Conservation (phyloP, 164 flowering plant genomes). For the Aristolochia californica region DNA sequence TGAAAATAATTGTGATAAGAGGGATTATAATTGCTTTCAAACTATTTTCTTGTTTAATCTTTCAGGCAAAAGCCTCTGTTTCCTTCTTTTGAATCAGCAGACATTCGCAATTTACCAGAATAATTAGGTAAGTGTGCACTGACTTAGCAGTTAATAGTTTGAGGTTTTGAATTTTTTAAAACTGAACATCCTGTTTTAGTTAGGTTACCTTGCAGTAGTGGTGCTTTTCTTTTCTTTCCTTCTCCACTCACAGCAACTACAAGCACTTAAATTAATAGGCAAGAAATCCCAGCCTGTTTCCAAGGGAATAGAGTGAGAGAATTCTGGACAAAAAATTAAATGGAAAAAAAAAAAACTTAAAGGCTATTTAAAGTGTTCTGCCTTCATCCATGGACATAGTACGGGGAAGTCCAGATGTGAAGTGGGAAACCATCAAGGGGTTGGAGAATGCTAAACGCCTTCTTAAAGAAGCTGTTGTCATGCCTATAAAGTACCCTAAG, state of each 20-base stretch:
- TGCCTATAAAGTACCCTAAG: constrained; percentile 99
- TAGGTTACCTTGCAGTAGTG: neutral
- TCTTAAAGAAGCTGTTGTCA: constrained; percentile 98
- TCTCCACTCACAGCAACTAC: too few relatives aligned
- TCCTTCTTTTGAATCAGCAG: constrained; percentile 89
- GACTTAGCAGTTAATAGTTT: neutral
- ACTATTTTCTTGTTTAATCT: constrained; percentile 3
- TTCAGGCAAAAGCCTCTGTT: constrained; percentile 72
- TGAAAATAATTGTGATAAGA: too few relatives aligned
- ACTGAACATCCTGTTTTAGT: neutral
- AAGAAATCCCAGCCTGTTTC: too few relatives aligned
- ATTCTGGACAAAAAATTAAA: too few relatives aligned
- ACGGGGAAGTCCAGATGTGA: constrained; percentile 93
- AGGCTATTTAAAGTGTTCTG: neutral
- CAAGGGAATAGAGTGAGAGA: too few relatives aligned
- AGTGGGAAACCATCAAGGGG: constrained; percentile 97
- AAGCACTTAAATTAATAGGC: too few relatives aligned
- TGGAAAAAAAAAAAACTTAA: too few relatives aligned
- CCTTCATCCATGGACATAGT: constrained; percentile 65
- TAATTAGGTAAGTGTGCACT: constrained; percentile 50
- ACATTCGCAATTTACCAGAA: constrained; percentile 78
- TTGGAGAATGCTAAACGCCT: constrained; percentile 85
- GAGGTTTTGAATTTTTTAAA: too few relatives aligned
- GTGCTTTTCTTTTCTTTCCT: neutral
- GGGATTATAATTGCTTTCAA: too few relatives aligned